Evolutionary conservation across 2,329 filamentous ascomycete species (phyloP), one percentile per base, ranked within the genome.

Genomic region (Fusarium guadeloupense): DNA sequence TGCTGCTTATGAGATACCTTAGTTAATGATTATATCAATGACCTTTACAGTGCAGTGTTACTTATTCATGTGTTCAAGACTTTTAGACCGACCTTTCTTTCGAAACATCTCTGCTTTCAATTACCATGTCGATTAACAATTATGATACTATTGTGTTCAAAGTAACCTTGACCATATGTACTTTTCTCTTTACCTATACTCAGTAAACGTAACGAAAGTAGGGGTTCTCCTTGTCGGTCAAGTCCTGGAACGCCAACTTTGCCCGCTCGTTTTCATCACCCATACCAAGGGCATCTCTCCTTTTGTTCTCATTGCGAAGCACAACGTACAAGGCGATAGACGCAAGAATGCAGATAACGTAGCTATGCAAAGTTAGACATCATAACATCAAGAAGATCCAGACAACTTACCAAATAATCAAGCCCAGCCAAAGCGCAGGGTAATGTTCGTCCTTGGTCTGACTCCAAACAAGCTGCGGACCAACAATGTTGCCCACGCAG

Each of bases 401-500:
- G n/a, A 21, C 28, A 7, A 69, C 78, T 50, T 61, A 82, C 80
- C 80, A 84, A 52, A 84, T 80, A 13, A 92, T 90, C 55, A 93
- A 70, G 0, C 89, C 89, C 1, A 83, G 77, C 89, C 89, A 92
- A 9, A 92, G 70, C 64, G 86, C 84, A 0, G 90, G 89, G 68
- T 92, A 92, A 73, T 92, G 90, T 41, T 82, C 71, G 0, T 71
- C 75, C 62, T 88, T 88, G 1, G 86, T 88, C 72, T 89, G 78
- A n/a, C 83, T 87, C 66, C 84, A 85, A 34, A 92, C 83, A 33
- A 92, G 78, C 74, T 90, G 88, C 4, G 90, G 90, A 0, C 89
- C 89, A 20, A 92, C 85, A 44, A 93, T 92, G 66, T 92, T 92
- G 2, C 89, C 82, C 4, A 92, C 86, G 50, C 88, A 90, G 69